Evolutionary conservation across 129 eudicot genomes (phyloP).

Genomic region (Escallonia herrerae): DNA sequence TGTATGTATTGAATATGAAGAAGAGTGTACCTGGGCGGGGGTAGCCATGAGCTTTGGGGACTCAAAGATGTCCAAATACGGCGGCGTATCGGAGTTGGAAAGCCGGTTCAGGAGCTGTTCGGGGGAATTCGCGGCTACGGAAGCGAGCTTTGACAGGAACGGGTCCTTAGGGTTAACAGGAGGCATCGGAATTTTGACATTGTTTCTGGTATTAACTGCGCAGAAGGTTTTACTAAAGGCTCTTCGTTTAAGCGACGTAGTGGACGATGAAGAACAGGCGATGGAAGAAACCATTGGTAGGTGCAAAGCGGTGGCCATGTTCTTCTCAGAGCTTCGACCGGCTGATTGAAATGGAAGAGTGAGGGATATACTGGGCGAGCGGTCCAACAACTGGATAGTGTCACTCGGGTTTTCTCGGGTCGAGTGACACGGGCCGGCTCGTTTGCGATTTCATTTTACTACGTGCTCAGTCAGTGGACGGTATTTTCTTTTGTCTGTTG

Average conservation of each 20-base stretch:
- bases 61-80: conserved; percentile 58
- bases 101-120: conserved; percentile 51
- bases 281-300: background rate
- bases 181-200: conserved; percentile 41
- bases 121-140: conserved; percentile 55
- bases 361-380: no score
- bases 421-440: no score
- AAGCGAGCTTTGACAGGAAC: conserved; percentile 58
- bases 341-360: background rate
- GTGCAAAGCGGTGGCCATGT: background rate
- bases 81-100: conserved; percentile 47
- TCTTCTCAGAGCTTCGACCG: background rate
- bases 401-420: no score
- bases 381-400: no score
- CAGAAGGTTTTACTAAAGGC: background rate
- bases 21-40: conserved; percentile 50
- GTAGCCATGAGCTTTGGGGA: conserved; percentile 83
- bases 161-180: conserved; percentile 79
- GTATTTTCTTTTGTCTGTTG: no score
- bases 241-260: background rate
- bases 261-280: background rate
- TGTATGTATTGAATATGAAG: background rate
- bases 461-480: no score
- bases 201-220: conserved; percentile 15
- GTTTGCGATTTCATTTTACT: no score